These are phyloP conservation scores for Leccinum disarticulatum DNA, from an alignment of 768 basidiomycete genomes.

Conservation along the genomic window DNA sequence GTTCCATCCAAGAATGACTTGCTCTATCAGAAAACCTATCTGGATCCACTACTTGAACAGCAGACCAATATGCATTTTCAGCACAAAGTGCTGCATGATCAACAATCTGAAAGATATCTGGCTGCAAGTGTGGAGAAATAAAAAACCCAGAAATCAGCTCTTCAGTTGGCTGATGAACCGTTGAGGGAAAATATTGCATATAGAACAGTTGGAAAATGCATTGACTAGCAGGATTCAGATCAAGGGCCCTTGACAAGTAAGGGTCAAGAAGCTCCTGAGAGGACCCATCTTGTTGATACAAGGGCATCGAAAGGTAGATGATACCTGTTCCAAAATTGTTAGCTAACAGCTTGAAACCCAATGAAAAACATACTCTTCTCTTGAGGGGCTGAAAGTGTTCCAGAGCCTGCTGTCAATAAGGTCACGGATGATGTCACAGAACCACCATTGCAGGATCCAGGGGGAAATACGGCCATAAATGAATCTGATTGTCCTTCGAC, in stretches of 20 bases:
- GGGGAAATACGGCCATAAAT: constrained; percentile 73
- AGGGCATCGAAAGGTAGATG: constrained; percentile 56
- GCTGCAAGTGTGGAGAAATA: constrained; percentile 27
- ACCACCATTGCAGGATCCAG: constrained; percentile 48
- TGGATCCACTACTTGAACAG: constrained; percentile 1
- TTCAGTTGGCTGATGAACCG: background rate
- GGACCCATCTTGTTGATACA: constrained; percentile 28
- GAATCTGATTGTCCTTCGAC: constrained; percentile 49
- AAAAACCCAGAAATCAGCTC: constrained; percentile 9
- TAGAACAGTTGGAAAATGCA: constrained; percentile 56
- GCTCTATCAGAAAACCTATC: background rate
- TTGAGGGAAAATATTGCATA: constrained; percentile 39
- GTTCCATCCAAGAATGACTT: constrained; percentile 12
- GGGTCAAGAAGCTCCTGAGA: constrained; percentile 46
- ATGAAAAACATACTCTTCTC: constrained; percentile 51
- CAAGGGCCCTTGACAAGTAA: constrained; percentile 53
- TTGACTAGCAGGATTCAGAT: constrained; percentile 16
- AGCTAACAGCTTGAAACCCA: background rate
- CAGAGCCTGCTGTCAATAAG: constrained; percentile 68
- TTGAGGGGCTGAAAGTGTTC: constrained; percentile 69
- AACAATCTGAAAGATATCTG: constrained; percentile 48
- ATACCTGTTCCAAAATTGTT: constrained; percentile 44
- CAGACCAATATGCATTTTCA: constrained; percentile 56
- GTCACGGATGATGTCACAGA: constrained; percentile 55
- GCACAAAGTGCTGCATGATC: constrained; percentile 59